These are phyloP conservation scores for Leccinum obscurum DNA, from an alignment of 768 basidiomycete genomes.

Conservation along the genomic window DNA sequence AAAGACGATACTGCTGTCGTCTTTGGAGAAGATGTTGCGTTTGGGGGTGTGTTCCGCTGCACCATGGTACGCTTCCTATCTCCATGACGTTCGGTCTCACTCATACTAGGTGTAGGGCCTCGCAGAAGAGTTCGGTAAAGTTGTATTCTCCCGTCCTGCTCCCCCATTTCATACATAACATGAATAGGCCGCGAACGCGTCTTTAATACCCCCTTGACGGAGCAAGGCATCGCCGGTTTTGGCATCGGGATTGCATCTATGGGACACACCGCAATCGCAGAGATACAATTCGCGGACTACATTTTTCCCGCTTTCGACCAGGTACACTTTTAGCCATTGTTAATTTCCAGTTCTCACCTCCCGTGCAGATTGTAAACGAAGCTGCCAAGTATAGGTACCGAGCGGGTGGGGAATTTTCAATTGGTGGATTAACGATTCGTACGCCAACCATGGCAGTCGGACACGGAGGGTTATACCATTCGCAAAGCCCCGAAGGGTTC, in stretches of 20 bases:
- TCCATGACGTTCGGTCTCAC: constrained; percentile 3
- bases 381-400: constrained; percentile 92
- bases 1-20: constrained; percentile 88
- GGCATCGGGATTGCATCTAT: constrained; percentile 90
- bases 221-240: constrained; percentile 94
- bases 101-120: constrained; percentile 56
- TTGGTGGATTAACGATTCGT: constrained; percentile 80
- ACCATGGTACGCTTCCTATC: constrained; percentile 65
- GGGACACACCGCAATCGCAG: constrained; percentile 94
- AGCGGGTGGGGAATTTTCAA: constrained; percentile 79
- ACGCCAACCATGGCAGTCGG: constrained; percentile 91
- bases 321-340: constrained; percentile 39
- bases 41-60: constrained; percentile 93
- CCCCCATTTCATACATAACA: constrained; percentile 2
- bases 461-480: constrained; percentile 92
- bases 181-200: constrained; percentile 80
- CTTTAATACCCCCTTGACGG: constrained; percentile 92
- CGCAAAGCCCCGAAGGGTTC: constrained; percentile 93
- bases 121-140: constrained; percentile 86
- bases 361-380: constrained; percentile 83
- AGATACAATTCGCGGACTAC: constrained; percentile 90
- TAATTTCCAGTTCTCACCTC: not conserved
- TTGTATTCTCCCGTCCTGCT: not conserved
- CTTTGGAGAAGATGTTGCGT: constrained; percentile 90
- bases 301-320: constrained; percentile 96